These are phyloP conservation scores for Megacollybia marginata DNA, from an alignment of 768 basidiomycete genomes.

Conservation along the genomic window DNA sequence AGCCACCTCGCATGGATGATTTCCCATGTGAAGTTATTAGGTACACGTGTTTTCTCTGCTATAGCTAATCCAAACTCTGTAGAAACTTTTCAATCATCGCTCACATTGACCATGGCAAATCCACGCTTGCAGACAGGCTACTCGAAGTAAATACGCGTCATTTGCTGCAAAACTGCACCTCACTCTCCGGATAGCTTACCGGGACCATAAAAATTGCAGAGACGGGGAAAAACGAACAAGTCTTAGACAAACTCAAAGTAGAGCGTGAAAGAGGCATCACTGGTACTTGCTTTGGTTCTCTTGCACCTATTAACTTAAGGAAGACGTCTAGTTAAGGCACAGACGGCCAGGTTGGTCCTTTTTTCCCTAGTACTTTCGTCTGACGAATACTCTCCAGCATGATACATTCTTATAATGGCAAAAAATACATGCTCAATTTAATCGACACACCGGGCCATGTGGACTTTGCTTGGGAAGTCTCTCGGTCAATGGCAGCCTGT, in stretches of 20 bases:
- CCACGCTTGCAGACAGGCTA: conserved; percentile 82
- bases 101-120: conserved; percentile 97
- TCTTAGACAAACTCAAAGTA: conserved; percentile 91
- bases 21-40: conserved; percentile 65
- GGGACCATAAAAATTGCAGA: conserved; percentile 71
- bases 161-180: conserved; percentile 2
- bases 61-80: background rate
- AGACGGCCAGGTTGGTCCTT: conserved; percentile 69
- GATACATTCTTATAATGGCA: conserved; percentile 54
- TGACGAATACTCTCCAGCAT: conserved; percentile 43
- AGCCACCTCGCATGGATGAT: conserved; percentile 36
- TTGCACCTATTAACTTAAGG: conserved; percentile 3
- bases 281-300: conserved; percentile 32
- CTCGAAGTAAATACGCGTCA: conserved; percentile 51
- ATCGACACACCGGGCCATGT: conserved; percentile 99
- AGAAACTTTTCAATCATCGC: conserved; percentile 97
- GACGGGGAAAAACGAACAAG: conserved; percentile 70
- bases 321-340: conserved; percentile 71
- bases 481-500: conserved; percentile 85
- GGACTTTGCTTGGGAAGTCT: conserved; percentile 97
- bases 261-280: conserved; percentile 97
- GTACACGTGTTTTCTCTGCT: conserved; percentile 24
- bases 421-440: conserved; percentile 75
- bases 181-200: conserved; percentile 54
- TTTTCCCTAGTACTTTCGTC: conserved; percentile 1